phyloP scores from a whole-genome alignment of 805 yeast genomes.

The Lachancea mirantina region DNA sequence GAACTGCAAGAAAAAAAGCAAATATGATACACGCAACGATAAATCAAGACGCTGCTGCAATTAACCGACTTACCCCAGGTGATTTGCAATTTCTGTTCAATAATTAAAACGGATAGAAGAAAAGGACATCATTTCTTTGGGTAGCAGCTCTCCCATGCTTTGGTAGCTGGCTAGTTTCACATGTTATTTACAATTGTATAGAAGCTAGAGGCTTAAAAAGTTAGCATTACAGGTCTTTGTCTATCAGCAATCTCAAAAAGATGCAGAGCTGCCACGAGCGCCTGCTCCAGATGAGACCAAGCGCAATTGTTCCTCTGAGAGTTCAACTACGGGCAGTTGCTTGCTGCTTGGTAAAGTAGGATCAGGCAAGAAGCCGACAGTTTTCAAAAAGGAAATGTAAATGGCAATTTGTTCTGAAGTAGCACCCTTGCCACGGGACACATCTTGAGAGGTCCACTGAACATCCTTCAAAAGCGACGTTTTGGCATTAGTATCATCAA shows the following conservation, averaged over 20 bases:
- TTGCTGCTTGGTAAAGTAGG: constrained; percentile 43
- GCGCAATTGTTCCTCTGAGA: constrained; percentile 51
- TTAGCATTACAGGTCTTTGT: neutral
- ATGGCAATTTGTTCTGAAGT: constrained; percentile 56
- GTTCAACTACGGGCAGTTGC: constrained; percentile 47
- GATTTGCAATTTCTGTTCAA: constrained; percentile 92
- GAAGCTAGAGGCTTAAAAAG: neutral
- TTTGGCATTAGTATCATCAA: constrained; percentile 82
- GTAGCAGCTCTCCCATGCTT: no score
- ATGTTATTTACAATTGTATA: no score
- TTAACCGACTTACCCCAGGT: constrained; percentile 80
- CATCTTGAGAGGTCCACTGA: constrained; percentile 58
- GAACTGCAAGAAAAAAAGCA: constrained; percentile 95
- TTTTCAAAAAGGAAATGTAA: constrained; percentile 72
- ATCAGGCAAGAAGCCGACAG: constrained; percentile 69
- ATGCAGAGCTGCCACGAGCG: constrained; percentile 63
- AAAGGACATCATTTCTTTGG: no score
- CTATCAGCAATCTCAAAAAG: constrained; percentile 8
- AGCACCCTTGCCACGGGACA: constrained; percentile 70
- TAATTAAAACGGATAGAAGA: constrained; percentile 47
- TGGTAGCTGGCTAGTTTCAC: no score
- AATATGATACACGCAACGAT: constrained; percentile 97
- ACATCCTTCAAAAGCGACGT: constrained; percentile 56
- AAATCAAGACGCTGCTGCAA: constrained; percentile 86
- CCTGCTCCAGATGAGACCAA: constrained; percentile 62